Evolutionary conservation across 257 asterid species (phyloP), one percentile per base, ranked within the genome.

Genomic region (Knoxia roxburghii): DNA sequence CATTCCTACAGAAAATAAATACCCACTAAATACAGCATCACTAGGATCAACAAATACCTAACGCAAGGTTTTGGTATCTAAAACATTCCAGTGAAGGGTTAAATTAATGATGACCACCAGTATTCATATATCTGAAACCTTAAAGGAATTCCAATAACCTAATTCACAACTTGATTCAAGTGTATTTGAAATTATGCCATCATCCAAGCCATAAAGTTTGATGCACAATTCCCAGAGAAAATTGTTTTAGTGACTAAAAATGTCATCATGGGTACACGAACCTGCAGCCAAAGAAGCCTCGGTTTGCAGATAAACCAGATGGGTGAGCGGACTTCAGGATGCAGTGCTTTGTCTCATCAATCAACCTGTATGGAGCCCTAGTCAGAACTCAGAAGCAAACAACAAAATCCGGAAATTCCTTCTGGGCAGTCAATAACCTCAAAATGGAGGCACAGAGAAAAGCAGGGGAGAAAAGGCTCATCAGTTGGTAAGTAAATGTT

Each of bases 241-340:
- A 46, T 30, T 33, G 60, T 39, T 37, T 43, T 7, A 65, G 46
- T 48, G 32, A 62, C 6, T 10, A 40, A 39, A 17, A 45, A 53
- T 20, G 12, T 24, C 21, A 56, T 50, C 27, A 58, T 68, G 20
- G 29, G 37, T 13, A 73, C 18, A 74, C 81, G 46, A 39, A 89
- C 98, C 91, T 90, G 92, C 97, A 94, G 61, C 99, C 99, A 74
- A 94, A 94, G 83, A 94, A 94, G 76, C 97, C 97, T 76, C 91
- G 82, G 79, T 90, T 63, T 68, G 99, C 99, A 49, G 99, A 94
- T 67, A 90, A 83, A 41, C 97, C 99, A 64, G 99, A 94, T 75
- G 99, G 99, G 84, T 94, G 99, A 65, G 96, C 96, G 40, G 96
- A 82, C 81, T 86, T 90, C 59, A 94, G 95, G 77, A 94, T 65